Evolutionary conservation across 1,284 basidiomycete species (phyloP).

Genomic region (Sanghuangporus weigelae): DNA sequence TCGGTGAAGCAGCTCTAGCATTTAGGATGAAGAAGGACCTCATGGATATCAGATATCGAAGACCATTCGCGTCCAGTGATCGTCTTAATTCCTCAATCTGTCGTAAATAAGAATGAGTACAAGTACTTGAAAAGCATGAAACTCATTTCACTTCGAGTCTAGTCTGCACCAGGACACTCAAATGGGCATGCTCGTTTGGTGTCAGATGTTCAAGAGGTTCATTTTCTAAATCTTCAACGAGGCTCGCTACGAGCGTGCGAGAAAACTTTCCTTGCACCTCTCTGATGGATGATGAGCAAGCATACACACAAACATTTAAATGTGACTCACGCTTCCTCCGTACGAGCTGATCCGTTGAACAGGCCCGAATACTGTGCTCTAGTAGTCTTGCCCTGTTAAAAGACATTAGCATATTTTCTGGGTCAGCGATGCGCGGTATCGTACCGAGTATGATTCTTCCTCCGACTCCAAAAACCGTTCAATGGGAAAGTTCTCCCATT

Average conservation of each 20-base stretch:
- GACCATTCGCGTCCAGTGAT: slow-evolving; percentile 82
- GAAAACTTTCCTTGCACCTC: slow-evolving; percentile 61
- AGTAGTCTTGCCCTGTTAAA: slow-evolving; percentile 11
- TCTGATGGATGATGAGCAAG: slow-evolving; percentile 25
- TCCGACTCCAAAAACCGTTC: slow-evolving; percentile 48
- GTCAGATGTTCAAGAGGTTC: slow-evolving; percentile 66
- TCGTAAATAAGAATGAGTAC: slow-evolving; percentile 8
- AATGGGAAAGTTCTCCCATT: slow-evolving; percentile 45
- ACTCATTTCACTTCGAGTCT: slow-evolving; percentile 67
- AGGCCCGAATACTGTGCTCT: slow-evolving; percentile 38
- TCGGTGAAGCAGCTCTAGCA: slow-evolving; percentile 42
- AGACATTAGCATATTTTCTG: background rate
- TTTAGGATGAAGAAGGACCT: slow-evolving; percentile 79
- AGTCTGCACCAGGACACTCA: slow-evolving; percentile 79
- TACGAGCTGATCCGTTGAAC: slow-evolving; percentile 35
- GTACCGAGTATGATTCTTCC: slow-evolving; percentile 24
- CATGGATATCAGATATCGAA: slow-evolving; percentile 88
- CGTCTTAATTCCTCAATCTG: slow-evolving; percentile 85
- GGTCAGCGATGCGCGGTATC: background rate
- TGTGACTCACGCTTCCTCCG: slow-evolving; percentile 37
- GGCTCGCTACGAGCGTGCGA: slow-evolving; percentile 49
- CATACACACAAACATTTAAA: background rate
- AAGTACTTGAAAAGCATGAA: slow-evolving; percentile 1
- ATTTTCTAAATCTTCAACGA: slow-evolving; percentile 62
- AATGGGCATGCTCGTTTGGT: slow-evolving; percentile 71